A percentile compares a stretch with the other conserved stretches of the same genome.
Evolutionary conservation across 768 basidiomycete genomes (phyloP).

Genomic region (Boletus rubroflammeus): DNA sequence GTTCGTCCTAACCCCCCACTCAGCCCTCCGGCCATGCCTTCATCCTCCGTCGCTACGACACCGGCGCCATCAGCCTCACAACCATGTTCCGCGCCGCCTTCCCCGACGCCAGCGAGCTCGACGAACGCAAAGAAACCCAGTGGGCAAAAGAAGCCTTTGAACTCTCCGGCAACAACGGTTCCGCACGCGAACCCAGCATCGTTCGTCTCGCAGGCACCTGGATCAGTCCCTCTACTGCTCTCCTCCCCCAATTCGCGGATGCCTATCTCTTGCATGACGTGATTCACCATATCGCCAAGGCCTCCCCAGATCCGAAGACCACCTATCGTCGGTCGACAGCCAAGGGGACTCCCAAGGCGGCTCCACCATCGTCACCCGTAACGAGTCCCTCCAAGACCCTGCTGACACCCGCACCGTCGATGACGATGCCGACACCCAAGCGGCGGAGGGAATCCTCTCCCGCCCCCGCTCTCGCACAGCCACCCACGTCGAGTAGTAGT

Average conservation of each 20-base stretch:
- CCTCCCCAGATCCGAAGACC: constrained; percentile 71
- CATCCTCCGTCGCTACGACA: constrained; percentile 91
- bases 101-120: constrained; percentile 70
- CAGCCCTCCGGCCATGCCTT: constrained; percentile 85
- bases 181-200: constrained; percentile 51
- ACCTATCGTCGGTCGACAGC: constrained; percentile 71
- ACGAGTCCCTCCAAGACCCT: constrained; percentile 20
- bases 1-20: constrained; percentile 15
- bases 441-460: constrained; percentile 60
- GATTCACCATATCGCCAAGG: constrained; percentile 63
- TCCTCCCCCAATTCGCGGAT: constrained; percentile 52
- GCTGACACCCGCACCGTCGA: constrained; percentile 35
- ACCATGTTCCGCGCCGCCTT: constrained; percentile 97
- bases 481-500: constrained; percentile 17
- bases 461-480: constrained; percentile 13
- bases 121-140: constrained; percentile 74
- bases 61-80: constrained; percentile 85
- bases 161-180: constrained; percentile 72
- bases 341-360: constrained; percentile 30
- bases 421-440: constrained; percentile 50
- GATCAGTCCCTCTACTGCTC: constrained; percentile 66
- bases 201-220: constrained; percentile 88
- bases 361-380: constrained; percentile 27
- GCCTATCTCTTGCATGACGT: constrained; percentile 61
- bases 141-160: constrained; percentile 85